These are phyloP conservation scores for Onygena corvina DNA, from an alignment of 2,329 filamentous ascomycete species.

Conservation along the genomic window DNA sequence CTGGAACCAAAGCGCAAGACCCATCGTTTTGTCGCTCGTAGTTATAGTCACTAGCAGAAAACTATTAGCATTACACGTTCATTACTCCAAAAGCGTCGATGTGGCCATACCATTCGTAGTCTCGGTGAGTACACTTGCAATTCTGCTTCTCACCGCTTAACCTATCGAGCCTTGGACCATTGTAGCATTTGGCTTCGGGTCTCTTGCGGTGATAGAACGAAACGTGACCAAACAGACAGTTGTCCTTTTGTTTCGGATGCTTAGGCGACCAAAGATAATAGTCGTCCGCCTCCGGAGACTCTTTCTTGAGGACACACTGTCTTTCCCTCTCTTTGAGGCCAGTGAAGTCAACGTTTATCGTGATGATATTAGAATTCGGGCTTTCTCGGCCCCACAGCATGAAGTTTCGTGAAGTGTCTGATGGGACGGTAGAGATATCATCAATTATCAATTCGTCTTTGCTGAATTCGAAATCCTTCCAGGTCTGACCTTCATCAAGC, in stretches of 20 bases:
- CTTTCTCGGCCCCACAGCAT: conserved; percentile 65
- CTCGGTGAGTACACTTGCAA: conserved; percentile 69
- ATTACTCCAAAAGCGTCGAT: background rate
- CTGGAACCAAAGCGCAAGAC: conserved; percentile 63
- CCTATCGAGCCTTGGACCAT: conserved; percentile 57
- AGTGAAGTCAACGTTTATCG: conserved; percentile 80
- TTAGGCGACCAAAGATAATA: conserved; percentile 80
- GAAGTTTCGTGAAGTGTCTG: conserved; percentile 83
- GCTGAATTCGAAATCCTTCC: conserved; percentile 63
- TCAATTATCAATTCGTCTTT: conserved; percentile 58
- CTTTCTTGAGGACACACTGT: conserved; percentile 57
- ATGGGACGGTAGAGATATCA: conserved; percentile 78
- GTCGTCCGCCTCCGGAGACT: conserved; percentile 47
- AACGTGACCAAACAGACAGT: conserved; percentile 86
- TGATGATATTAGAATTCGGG: conserved; percentile 44
- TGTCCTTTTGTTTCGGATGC: conserved; percentile 63
- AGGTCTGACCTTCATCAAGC: conserved; percentile 66
- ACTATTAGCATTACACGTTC: conserved; percentile 3
- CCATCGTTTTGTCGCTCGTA: conserved; percentile 68
- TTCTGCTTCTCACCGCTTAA: conserved; percentile 59
- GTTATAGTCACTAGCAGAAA: conserved; percentile 65
- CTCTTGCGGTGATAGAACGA: conserved; percentile 87
- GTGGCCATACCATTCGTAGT: conserved; percentile 75
- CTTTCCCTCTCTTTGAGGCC: conserved; percentile 54
- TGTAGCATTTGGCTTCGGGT: conserved; percentile 65